Percentiles rank a stretch among this genome's conserved stretches.
phyloP scores from a whole-genome alignment of 345 rosid genomes.

The Rhodamnia rubescens region DNA sequence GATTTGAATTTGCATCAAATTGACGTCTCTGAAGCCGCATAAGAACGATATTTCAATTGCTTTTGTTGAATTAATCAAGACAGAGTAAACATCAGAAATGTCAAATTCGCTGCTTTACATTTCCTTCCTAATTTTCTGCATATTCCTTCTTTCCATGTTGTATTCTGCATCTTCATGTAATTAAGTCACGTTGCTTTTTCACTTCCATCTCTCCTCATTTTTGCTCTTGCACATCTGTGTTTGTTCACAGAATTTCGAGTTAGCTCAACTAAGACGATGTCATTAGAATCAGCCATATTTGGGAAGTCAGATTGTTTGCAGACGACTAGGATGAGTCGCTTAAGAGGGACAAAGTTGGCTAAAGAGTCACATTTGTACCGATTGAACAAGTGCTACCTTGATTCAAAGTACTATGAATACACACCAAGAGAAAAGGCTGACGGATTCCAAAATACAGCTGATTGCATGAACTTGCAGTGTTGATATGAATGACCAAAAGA shows the following conservation, averaged over 20 bases:
- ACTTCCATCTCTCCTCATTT: not conserved
- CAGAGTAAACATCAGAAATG: not conserved
- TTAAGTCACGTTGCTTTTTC: not conserved
- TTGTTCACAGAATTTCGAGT: not conserved
- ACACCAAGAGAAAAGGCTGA: not conserved
- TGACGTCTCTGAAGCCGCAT: slow-evolving; percentile 1
- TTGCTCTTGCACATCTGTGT: not conserved
- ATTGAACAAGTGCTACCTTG: not conserved
- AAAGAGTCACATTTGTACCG: not conserved
- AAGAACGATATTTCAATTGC: not conserved
- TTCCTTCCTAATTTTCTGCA: not conserved
- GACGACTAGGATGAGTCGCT: not conserved
- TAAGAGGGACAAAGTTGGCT: not conserved
- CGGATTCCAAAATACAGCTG: not conserved
- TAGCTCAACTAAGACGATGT: not conserved
- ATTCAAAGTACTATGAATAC: not conserved
- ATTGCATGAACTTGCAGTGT: not conserved
- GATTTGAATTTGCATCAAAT: not conserved
- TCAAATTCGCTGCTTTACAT: not conserved
- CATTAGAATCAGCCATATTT: not conserved
- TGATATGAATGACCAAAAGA: not conserved
- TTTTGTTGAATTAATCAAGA: not conserved
- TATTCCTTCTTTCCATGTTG: not conserved
- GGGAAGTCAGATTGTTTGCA: not conserved
- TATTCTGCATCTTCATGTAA: slow-evolving; percentile 9